phyloP scores from a whole-genome alignment of 139 green algal genomes.

The Chlamydomonas asymmetrica region DNA sequence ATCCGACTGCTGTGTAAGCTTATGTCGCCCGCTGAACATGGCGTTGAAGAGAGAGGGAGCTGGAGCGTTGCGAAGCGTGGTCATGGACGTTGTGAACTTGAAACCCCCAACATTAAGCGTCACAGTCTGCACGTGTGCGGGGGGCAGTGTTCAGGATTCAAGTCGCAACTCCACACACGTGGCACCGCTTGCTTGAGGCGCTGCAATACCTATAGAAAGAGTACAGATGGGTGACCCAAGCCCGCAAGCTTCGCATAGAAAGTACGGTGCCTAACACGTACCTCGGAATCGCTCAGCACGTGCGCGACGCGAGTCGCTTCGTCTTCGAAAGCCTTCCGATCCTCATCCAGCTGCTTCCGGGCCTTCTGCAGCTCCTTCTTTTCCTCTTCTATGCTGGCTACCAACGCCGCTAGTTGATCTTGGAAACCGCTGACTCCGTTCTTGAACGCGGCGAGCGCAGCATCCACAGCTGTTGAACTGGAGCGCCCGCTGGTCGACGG shows the following conservation, averaged over 20 bases:
- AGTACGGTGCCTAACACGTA: conserved; percentile 2
- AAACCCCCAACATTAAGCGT: conserved; percentile 64
- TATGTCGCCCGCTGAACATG: conserved; percentile 65
- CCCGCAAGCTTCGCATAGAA: neutral
- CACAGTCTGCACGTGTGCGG: conserved; percentile 23
- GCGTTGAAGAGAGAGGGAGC: conserved; percentile 64
- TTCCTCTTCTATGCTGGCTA: conserved; percentile 39
- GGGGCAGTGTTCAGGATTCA: neutral
- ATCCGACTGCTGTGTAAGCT: conserved; percentile 44
- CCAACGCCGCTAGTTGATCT: conserved; percentile 28
- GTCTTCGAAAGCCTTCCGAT: conserved; percentile 43
- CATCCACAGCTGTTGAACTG: conserved; percentile 15
- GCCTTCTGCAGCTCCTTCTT: conserved; percentile 32
- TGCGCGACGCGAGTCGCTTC: conserved; percentile 45
- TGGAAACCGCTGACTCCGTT: conserved; percentile 30
- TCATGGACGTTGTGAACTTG: conserved; percentile 66
- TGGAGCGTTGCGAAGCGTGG: conserved; percentile 66
- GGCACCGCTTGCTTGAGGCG: neutral
- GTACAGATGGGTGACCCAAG: neutral
- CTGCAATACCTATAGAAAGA: too few species aligned
- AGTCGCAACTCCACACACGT: neutral
- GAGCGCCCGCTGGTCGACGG: too few species aligned
- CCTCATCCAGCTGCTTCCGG: conserved; percentile 40
- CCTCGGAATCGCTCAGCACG: conserved; percentile 40
- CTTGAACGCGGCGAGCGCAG: conserved; percentile 26